Base-by-base conservation (phyloP, 2,329 filamentous ascomycete genomes). In the Aspergillus fumigatiaffinis region DNA sequence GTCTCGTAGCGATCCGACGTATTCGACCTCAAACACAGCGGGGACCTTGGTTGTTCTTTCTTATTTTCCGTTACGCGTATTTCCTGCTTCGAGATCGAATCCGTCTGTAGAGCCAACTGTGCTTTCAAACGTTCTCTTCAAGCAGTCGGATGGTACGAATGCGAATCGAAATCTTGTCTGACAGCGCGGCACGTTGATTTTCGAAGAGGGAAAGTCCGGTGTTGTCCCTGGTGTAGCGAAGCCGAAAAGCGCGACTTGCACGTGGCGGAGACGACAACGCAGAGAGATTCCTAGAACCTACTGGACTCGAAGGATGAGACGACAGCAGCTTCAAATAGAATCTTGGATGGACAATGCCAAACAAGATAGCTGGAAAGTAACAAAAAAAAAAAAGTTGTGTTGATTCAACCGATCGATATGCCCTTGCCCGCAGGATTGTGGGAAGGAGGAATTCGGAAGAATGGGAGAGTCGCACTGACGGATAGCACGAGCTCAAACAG, bases 221-320 rank as follows among this genome's bases (percentile, higher is more conserved):
- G 58, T 61, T 56, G 60, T 59, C 61, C 67, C 60, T 70, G 63
- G 61, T 52, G 55, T 62, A 59, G 53, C 50, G 56, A 59, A 55
- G 59, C 38, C 50, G 46, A 60, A 48, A 60, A 49, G 59, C 65
- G 70, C 65, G 66, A 66, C 55, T 69, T 63, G 62, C 64, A 71
- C 67, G 67, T 66, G 61, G 63, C 51, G 58, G 62, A 54, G 50
- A 59, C 56, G 50, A 54, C 52, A 29, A 54, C 53, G 53, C 51
- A 32, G 51, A 60, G 50, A 54, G 47, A 46, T 29, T 50, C 29
- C 26, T 50, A 41, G 3, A 5, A 32, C 42, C 8, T 26, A 50
- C 17, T 29, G 50, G n/a, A 32, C 7, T 26, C 28, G 29, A 50
- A 10, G 25, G 8, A 47, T 14, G 23, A 21, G 5, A 25, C 20